Evolutionary conservation across 164 flowering plant genomes (phyloP), one percentile per base, ranked within the genome.

Genomic region (Nymphaea thermarum): DNA sequence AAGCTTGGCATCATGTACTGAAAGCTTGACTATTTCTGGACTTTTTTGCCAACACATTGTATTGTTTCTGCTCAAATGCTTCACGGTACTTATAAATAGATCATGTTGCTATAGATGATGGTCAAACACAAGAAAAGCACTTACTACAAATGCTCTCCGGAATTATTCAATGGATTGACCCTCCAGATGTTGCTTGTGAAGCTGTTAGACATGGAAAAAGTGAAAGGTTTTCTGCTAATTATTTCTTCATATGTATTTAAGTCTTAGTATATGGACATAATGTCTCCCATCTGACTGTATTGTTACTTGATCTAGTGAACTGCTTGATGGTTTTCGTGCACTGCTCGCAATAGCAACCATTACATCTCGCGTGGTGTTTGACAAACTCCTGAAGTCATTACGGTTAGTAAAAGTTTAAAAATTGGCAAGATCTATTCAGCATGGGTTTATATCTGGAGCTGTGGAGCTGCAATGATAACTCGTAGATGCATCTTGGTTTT

Each of bases 281-380:
- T 47, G 7, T 25, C 36, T 25, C 36, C 36, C 36, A 25, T 47
- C 55, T 47, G 55, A 12, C 7, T 47, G 55, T 51, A n/a, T 36
- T 67, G 63, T 59, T 18, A 44, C 73, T 80, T 68, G 71, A 43
- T 74, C 71, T 83, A 95, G 98, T 80, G 99, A 95, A 81, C 72
- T 95, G 86, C 92, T 95, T 74, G 99, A 92, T 80, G 99, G 98
- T 65, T 95, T 98, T 72, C 98, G 96, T 68, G 96, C 87, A 74
- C 80, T 95, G 70, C 73, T 92, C 72, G 77, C 89, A 7, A 71
- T 94, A 41, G 96, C 99, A 65, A 82, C 84, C 72, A 82, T 95
- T 66, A 87, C 90, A 64, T 78, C 80, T 25, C 91, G 92, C 44
- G 11, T 68, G 74, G 73, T 80, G 68, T 92, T 95, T 85, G 94